phyloP scores from a whole-genome alignment of 2,329 filamentous ascomycete genomes.

The Fusarium sulawesiense region DNA sequence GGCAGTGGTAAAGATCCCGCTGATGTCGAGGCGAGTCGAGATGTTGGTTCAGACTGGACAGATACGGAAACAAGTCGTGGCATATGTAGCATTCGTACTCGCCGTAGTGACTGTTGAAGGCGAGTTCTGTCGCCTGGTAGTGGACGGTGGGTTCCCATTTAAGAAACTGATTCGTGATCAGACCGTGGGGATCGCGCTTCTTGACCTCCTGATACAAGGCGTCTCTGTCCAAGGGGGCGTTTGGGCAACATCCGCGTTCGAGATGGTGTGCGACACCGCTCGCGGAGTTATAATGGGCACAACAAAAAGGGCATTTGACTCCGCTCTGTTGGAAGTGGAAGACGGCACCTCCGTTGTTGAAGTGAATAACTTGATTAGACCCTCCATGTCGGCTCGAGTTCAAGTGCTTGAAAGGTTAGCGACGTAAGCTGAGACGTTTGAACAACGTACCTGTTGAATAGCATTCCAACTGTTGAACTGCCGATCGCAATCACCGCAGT shows the following conservation, averaged over 20 bases:
- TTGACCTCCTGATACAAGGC: slow-evolving; percentile 59
- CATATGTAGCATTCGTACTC: slow-evolving; percentile 57
- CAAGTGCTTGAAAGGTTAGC: slow-evolving; percentile 7
- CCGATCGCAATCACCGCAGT: slow-evolving; percentile 43
- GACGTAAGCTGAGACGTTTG: rapidly evolving
- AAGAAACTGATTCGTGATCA: slow-evolving; percentile 65
- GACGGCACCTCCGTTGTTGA: background rate
- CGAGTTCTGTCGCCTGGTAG: slow-evolving; percentile 53
- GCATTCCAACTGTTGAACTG: background rate
- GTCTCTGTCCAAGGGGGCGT: slow-evolving; percentile 61
- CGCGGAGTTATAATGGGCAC: slow-evolving; percentile 57
- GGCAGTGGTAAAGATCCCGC: slow-evolving; percentile 56
- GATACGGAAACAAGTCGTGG: slow-evolving; percentile 53
- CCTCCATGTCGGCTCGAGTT: background rate
- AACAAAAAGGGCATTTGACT: slow-evolving; percentile 67
- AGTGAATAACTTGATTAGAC: background rate
- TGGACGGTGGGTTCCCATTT: slow-evolving; percentile 53
- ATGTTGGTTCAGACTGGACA: slow-evolving; percentile 60
- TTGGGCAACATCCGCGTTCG: slow-evolving; percentile 64
- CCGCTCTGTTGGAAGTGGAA: background rate
- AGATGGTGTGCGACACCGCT: slow-evolving; percentile 68
- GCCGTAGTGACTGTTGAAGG: slow-evolving; percentile 56
- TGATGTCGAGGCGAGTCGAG: slow-evolving; percentile 61
- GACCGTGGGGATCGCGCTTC: slow-evolving; percentile 57
- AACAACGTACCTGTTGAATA: slow-evolving; percentile 2